Evolutionary conservation across 208 protist genomes (phyloP).

Genomic region (Wallacemonas sp.): DNA sequence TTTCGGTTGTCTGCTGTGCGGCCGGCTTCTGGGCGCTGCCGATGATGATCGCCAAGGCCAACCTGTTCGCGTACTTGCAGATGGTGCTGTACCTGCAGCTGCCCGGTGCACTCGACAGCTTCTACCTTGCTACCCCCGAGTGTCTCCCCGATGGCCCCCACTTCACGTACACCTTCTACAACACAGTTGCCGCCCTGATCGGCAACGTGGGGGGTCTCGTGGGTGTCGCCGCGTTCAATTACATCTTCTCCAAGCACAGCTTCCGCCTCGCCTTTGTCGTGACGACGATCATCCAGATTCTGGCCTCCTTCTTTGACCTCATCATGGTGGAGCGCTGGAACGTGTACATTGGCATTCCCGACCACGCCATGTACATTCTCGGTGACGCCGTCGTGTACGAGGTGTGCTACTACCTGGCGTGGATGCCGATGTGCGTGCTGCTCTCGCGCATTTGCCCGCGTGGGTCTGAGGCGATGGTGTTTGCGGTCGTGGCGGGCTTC

Average conservation of each 20-base stretch:
- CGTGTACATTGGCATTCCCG: constrained; percentile 46
- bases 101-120: constrained; percentile 56
- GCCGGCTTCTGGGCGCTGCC: constrained; percentile 36
- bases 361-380: constrained; percentile 71
- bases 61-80: constrained; percentile 34
- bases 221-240: constrained; percentile 49
- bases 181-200: constrained; percentile 43
- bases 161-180: constrained; percentile 71
- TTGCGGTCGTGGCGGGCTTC: constrained; percentile 74
- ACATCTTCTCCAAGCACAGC: constrained; percentile 50
- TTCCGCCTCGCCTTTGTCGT: constrained; percentile 58
- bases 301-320: constrained; percentile 61
- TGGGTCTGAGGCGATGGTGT: constrained; percentile 80
- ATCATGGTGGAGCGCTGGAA: constrained; percentile 82
- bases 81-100: constrained; percentile 51
- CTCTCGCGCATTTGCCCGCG: constrained; percentile 83
- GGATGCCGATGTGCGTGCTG: constrained; percentile 76
- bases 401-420: constrained; percentile 59
- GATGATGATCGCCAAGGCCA: constrained; percentile 37
- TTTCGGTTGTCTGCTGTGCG: constrained; percentile 15
- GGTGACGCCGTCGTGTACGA: constrained; percentile 72
- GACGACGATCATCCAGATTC: constrained; percentile 52
- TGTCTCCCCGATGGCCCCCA: constrained; percentile 68
- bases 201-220: constrained; percentile 47
- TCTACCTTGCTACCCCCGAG: constrained; percentile 46